Evolutionary conservation across 1,284 basidiomycete species (phyloP).

Genomic region (Puccinia horiana): DNA sequence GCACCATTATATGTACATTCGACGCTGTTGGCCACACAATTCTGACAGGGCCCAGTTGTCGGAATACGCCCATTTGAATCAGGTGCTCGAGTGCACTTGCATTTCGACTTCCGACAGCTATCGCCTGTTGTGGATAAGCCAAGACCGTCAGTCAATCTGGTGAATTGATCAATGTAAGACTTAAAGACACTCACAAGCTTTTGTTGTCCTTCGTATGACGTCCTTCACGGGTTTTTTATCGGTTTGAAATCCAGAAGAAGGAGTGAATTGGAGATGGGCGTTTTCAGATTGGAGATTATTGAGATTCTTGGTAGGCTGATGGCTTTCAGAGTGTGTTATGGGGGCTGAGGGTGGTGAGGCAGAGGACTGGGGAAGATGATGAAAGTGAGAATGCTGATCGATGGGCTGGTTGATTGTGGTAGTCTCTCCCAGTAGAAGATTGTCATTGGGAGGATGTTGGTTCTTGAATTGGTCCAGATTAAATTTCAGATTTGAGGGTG

Average conservation of each 20-base stretch:
- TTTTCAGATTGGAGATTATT: background rate
- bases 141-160: background rate
- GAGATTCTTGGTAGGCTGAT: background rate
- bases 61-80: slow-evolving; percentile 31
- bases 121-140: slow-evolving; percentile 4
- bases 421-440: background rate
- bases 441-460: background rate
- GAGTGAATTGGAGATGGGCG: background rate
- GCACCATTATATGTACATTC: slow-evolving; percentile 44
- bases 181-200: slow-evolving; percentile 24
- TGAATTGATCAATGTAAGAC: background rate
- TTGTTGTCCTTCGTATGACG: slow-evolving; percentile 30
- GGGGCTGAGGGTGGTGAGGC: slow-evolving; percentile 12
- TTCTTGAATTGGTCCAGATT: slow-evolving; percentile 24
- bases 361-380: background rate
- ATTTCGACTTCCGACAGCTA: slow-evolving; percentile 43
- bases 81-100: slow-evolving; percentile 41
- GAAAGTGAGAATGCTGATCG: background rate
- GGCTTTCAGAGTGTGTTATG: background rate
- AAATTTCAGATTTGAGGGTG: slow-evolving; percentile 5
- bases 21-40: slow-evolving; percentile 20
- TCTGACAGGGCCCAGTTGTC: slow-evolving; percentile 37
- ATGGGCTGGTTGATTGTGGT: background rate
- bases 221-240: slow-evolving; percentile 32
- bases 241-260: background rate